Base-by-base conservation (phyloP, 257 asterid genomes). In the Ilex aquifolium region DNA sequence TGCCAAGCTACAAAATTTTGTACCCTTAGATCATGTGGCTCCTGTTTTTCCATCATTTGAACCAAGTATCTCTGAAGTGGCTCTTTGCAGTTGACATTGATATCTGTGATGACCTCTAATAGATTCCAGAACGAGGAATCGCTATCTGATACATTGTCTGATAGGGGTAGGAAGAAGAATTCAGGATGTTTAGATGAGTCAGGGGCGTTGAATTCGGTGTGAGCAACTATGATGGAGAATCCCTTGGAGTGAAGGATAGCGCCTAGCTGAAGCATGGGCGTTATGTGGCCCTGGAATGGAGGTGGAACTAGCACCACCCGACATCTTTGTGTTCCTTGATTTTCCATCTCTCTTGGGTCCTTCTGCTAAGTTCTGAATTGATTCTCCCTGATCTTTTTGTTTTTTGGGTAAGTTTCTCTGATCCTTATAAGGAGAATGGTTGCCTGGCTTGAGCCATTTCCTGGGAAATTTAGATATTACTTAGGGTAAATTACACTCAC, bases 211-310 rank as follows among this genome's bases (percentile, higher is more conserved):
- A 72, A 82, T 9, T 76, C 50, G 1, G 96, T 62, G 78, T 82
- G 89, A 6, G 85, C 85, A 2, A 85, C 36, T 7, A 62, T 55
- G 30, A 88, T 49, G 2, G 85, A 74, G 74, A 85, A 85, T 48
- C 96, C 96, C 56, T 32, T 65, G 0, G 85, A 69, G 32, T 74
- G 62, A 12, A 82, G 82, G 49, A 76, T 40, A 1, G 62, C 29
- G 8, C 76, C 85, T 8, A 81, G 64, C 29, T 81, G 88, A 36
- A 81, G 82, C 88, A 81, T 84, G 1, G 87, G 87, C 5, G 87
- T 83, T 11, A 78, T 3, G 72, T 83, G 90, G 10, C 90, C 87
- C 31, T 76, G 85, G 66, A 64, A 76, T 7, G 87, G 90, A 63
- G 42, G 62, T 7, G 83, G 88, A 15, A 79, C 79, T 7, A 78